Evolutionary conservation across 441 rosid species (phyloP).

Genomic region (Dalechampia spathulata): DNA sequence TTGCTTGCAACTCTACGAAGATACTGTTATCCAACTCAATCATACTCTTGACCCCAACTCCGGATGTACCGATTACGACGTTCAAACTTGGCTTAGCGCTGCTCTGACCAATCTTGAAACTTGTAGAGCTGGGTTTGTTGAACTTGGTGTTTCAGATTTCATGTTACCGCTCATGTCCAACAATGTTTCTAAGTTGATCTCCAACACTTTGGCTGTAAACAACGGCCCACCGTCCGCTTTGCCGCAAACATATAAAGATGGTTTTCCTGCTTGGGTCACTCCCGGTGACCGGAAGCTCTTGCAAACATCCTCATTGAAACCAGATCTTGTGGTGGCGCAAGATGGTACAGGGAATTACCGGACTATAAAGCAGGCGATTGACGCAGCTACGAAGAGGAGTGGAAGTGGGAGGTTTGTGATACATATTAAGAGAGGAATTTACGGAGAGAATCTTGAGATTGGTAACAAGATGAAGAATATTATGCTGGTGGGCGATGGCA

Average conservation of each 20-base stretch:
- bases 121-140: conserved; percentile 55
- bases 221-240: conserved; percentile 20
- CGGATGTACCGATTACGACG: conserved; percentile 41
- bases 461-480: conserved; percentile 46
- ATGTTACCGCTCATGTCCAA: conserved; percentile 49
- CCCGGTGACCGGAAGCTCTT: conserved; percentile 56
- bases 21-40: conserved; percentile 51
- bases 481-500: conserved; percentile 74
- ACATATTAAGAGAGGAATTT: conserved; percentile 59
- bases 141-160: conserved; percentile 47
- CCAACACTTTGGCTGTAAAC: conserved; percentile 47
- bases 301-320: conserved; percentile 24
- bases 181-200: conserved; percentile 53
- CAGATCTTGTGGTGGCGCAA: conserved; percentile 67
- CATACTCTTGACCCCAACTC: conserved; percentile 31
- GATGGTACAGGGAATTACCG: conserved; percentile 57
- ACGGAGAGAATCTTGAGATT: conserved; percentile 58
- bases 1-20: conserved; percentile 54
- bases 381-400: conserved; percentile 49
- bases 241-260: conserved; percentile 36
- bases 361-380: conserved; percentile 57
- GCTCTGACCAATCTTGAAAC: conserved; percentile 79
- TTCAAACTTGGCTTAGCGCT: conserved; percentile 83
- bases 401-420: conserved; percentile 63
- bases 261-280: conserved; percentile 64